A percentile compares a stretch with the other conserved stretches of the same genome.
These are phyloP conservation scores for Cephaloascus fragrans DNA, from an alignment of 805 yeast species.

Conservation along the genomic window DNA sequence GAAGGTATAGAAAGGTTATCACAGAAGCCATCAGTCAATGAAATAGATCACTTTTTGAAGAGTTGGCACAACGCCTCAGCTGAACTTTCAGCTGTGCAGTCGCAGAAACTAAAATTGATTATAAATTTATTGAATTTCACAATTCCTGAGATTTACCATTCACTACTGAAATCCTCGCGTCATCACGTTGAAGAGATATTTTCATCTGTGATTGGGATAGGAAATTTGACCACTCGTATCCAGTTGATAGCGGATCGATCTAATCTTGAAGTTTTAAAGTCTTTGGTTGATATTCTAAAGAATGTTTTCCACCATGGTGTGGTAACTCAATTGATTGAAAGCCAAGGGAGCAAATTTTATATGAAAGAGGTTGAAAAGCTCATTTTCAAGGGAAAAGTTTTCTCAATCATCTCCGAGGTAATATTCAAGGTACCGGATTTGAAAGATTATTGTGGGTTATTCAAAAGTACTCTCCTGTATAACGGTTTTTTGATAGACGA, in stretches of 20 bases:
- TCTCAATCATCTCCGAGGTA: background rate
- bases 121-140: background rate
- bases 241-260: background rate
- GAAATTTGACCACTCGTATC: background rate
- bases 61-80: background rate
- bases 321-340: background rate
- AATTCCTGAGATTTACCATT: background rate
- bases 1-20: background rate
- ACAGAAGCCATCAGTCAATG: background rate
- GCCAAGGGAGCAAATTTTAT: background rate
- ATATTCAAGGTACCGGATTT: background rate
- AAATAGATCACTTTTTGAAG: background rate
- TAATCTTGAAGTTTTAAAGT: background rate
- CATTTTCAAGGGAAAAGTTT: background rate
- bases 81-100: background rate
- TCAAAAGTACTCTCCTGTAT: background rate
- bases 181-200: background rate
- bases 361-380: background rate
- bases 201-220: background rate
- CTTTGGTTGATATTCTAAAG: background rate
- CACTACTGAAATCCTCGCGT: background rate
- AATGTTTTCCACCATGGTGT: background rate
- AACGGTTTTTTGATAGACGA: background rate
- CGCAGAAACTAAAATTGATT: background rate
- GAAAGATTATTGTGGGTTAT: background rate